Percentiles rank a stretch among this genome's conserved stretches.
Conservation (phyloP, 306 rosid species). For the Coriaria nepalensis region DNA sequence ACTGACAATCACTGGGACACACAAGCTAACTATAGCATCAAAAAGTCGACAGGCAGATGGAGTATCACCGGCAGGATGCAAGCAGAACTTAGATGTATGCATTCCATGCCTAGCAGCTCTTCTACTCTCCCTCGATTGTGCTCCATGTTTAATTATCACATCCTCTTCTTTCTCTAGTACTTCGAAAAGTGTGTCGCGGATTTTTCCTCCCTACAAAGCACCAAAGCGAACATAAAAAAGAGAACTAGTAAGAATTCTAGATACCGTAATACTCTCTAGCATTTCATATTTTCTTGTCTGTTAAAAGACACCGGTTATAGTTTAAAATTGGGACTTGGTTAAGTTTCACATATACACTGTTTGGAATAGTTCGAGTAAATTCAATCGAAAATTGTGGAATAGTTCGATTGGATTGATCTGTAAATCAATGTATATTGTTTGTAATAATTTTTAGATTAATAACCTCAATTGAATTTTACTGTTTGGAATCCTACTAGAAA, state of each 20-base stretch:
- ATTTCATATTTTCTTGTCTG: neutral
- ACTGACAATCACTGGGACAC: constrained; percentile 78
- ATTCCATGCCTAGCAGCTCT: constrained; percentile 76
- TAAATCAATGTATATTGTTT: no score
- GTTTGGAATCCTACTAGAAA: no score
- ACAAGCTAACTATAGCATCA: constrained; percentile 88
- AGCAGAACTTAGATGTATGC: constrained; percentile 79
- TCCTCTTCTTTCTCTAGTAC: constrained; percentile 60
- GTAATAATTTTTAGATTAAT: no score
- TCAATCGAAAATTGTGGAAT: no score
- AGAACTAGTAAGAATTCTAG: no score
- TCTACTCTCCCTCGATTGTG: constrained; percentile 83
- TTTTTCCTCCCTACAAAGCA: constrained; percentile 63
- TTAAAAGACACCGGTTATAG: no score
- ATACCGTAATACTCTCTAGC: neutral
- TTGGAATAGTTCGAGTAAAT: no score
- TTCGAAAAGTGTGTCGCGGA: constrained; percentile 70
- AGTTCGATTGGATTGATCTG: no score
- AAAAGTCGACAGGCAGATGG: constrained; percentile 95
- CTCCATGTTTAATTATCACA: constrained; percentile 75
- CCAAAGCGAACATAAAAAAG: no score
- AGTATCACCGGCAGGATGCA: constrained; percentile 97
- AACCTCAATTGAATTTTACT: no score
- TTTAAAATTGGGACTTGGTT: no score
- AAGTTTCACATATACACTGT: no score